phyloP scores from a whole-genome alignment of 352 stramenopile genomes.

The Phytopythium delawarense region DNA sequence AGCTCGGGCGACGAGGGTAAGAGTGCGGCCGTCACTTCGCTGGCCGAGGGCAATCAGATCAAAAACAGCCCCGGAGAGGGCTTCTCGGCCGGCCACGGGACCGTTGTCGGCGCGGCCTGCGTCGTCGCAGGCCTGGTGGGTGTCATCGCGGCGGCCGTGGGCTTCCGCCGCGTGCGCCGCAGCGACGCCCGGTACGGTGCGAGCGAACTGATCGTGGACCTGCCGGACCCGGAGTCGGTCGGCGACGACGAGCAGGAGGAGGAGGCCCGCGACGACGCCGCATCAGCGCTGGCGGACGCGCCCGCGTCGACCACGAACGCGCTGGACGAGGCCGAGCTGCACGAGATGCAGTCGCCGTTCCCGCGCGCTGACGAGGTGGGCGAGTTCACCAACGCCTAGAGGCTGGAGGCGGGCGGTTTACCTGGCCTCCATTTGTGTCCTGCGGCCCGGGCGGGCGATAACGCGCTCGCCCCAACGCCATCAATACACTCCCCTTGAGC shows the following conservation, averaged over 20 bases:
- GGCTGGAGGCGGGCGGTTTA: not conserved
- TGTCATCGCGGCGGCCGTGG: slow-evolving; percentile 17
- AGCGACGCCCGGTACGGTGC: slow-evolving; percentile 23
- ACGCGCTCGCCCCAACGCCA: not conserved
- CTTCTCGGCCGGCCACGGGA: not conserved
- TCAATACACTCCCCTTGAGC: not conserved
- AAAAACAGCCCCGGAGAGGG: not conserved
- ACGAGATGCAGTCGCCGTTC: slow-evolving; percentile 5
- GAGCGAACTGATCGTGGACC: slow-evolving; percentile 23
- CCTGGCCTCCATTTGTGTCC: not conserved
- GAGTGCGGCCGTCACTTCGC: not conserved
- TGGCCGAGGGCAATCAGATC: not conserved
- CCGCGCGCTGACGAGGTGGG: slow-evolving; percentile 16
- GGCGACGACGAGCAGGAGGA: slow-evolving; percentile 7
- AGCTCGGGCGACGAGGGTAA: not conserved
- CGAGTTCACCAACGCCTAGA: slow-evolving; percentile 21
- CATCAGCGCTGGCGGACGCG: slow-evolving; percentile 9
- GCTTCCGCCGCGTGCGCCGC: slow-evolving; percentile 20
- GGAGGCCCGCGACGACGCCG: not conserved
- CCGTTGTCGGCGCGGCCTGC: not conserved
- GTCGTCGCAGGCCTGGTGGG: slow-evolving; percentile 15
- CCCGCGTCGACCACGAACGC: slow-evolving; percentile 4
- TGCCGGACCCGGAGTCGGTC: slow-evolving; percentile 17
- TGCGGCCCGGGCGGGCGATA: not conserved
- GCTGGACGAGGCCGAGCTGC: slow-evolving; percentile 1